Evolutionary conservation across 164 flowering plant species (phyloP).

Genomic region (Stephania japonica): DNA sequence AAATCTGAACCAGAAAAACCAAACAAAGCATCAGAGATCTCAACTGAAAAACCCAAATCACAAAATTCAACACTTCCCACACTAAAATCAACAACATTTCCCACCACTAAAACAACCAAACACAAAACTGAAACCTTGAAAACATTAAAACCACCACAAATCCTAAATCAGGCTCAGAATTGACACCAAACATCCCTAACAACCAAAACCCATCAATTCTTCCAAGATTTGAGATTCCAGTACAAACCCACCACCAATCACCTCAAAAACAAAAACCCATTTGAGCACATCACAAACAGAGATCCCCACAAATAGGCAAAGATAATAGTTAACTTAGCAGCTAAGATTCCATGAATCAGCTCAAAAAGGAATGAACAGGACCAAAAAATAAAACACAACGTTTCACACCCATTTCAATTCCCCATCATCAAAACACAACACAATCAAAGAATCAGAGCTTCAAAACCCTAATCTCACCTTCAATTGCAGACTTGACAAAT

Average conservation of each 20-base stretch:
- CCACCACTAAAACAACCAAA: neutral
- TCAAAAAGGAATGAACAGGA: neutral
- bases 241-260: neutral
- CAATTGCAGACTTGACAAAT: neutral
- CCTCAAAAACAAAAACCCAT: neutral
- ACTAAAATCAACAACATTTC: neutral
- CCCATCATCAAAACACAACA: neutral
- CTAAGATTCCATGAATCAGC: conserved; percentile 21
- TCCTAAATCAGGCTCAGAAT: neutral
- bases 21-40: conserved; percentile 6
- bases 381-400: neutral
- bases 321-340: conserved; percentile 14
- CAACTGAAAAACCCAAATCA: neutral
- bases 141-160: neutral
- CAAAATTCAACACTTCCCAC: neutral
- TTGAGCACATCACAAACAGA: neutral
- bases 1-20: conserved; percentile 9
- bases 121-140: neutral
- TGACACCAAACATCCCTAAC: neutral
- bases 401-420: neutral
- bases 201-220: neutral
- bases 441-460: neutral
- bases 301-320: neutral
- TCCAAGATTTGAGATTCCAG: neutral
- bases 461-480: conserved; percentile 7